These are phyloP conservation scores for Alternaria incomplexa DNA, from an alignment of 2,329 filamentous ascomycete genomes.

Conservation along the genomic window DNA sequence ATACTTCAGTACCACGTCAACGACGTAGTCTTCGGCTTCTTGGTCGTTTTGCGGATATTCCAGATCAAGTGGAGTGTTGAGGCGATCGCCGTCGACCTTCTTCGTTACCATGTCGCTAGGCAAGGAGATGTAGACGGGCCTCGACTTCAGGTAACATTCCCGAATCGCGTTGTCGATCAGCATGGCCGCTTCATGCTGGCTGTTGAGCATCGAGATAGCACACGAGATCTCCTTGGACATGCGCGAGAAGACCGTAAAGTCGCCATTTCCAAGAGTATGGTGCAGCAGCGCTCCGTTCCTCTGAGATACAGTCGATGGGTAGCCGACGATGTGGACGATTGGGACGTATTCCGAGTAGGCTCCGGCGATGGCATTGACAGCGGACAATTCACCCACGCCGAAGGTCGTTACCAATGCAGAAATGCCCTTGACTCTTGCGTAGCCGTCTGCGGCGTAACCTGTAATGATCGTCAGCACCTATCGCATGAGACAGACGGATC, in stretches of 20 bases:
- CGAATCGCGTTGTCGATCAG: slow-evolving; percentile 80
- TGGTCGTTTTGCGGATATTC: slow-evolving; percentile 68
- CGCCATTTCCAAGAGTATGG: slow-evolving; percentile 61
- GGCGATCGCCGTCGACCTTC: slow-evolving; percentile 75
- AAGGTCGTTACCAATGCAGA: slow-evolving; percentile 57
- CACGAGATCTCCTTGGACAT: slow-evolving; percentile 78
- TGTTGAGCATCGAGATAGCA: slow-evolving; percentile 72
- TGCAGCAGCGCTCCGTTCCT: slow-evolving; percentile 53
- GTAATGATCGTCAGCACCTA: slow-evolving; percentile 11
- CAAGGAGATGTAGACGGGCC: slow-evolving; percentile 83
- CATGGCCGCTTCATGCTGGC: slow-evolving; percentile 71
- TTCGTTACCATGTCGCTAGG: slow-evolving; percentile 80
- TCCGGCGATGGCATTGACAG: slow-evolving; percentile 56
- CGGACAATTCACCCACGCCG: slow-evolving; percentile 57
- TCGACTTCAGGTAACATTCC: slow-evolving; percentile 74
- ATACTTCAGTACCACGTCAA: slow-evolving; percentile 76
- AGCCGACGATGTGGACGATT: slow-evolving; percentile 56
- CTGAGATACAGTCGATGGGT: slow-evolving; percentile 51
- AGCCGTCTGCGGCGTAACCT: slow-evolving; percentile 57
- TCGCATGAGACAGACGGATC: background rate
- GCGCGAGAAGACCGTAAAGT: slow-evolving; percentile 81
- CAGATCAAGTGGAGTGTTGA: slow-evolving; percentile 75
- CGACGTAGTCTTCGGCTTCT: slow-evolving; percentile 81
- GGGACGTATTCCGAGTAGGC: slow-evolving; percentile 56
- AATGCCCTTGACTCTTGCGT: slow-evolving; percentile 55